A percentile compares a stretch with the other conserved stretches of the same genome.
These are phyloP conservation scores for Sistotremastrum suecicum DNA, from an alignment of 768 basidiomycete genomes.

Conservation along the genomic window DNA sequence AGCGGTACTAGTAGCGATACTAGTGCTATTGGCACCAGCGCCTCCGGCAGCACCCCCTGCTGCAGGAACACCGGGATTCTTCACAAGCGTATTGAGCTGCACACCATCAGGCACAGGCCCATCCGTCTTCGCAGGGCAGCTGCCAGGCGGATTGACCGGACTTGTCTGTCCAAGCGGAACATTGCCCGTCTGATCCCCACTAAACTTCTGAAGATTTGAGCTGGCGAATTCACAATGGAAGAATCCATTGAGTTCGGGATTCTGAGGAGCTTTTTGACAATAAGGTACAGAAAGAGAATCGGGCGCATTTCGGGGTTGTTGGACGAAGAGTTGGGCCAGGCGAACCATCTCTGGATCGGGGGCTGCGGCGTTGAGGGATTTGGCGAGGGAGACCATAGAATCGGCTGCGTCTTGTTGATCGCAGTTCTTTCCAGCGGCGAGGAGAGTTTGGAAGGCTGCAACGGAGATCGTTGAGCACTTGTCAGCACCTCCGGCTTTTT, in stretches of 20 bases:
- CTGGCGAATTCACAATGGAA: constrained; percentile 39
- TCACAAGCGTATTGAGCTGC: constrained; percentile 25
- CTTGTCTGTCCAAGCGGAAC: constrained; percentile 28
- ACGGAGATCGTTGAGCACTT: constrained; percentile 6
- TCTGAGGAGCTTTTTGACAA: constrained; percentile 34
- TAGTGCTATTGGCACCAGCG: neutral
- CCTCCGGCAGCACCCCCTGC: neutral
- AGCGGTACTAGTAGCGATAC: neutral
- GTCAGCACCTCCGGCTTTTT: constrained; percentile 6
- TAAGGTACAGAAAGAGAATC: constrained; percentile 33
- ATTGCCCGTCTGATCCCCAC: constrained; percentile 28
- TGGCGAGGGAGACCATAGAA: constrained; percentile 34
- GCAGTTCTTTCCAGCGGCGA: constrained; percentile 18
- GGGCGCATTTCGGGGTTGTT: constrained; percentile 39
- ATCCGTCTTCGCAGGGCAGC: constrained; percentile 29
- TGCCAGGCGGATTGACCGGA: constrained; percentile 27
- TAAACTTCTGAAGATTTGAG: constrained; percentile 27
- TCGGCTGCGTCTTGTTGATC: constrained; percentile 37
- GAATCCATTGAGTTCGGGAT: constrained; percentile 33
- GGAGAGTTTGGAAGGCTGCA: constrained; percentile 9
- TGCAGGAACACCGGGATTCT: constrained; percentile 18
- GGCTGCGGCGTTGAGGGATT: constrained; percentile 16
- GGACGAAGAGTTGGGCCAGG: constrained; percentile 32
- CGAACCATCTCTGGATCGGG: constrained; percentile 28
- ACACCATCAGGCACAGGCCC: constrained; percentile 32